phyloP scores from a whole-genome alignment of 768 basidiomycete genomes.

The Sarcomyxa edulis region DNA sequence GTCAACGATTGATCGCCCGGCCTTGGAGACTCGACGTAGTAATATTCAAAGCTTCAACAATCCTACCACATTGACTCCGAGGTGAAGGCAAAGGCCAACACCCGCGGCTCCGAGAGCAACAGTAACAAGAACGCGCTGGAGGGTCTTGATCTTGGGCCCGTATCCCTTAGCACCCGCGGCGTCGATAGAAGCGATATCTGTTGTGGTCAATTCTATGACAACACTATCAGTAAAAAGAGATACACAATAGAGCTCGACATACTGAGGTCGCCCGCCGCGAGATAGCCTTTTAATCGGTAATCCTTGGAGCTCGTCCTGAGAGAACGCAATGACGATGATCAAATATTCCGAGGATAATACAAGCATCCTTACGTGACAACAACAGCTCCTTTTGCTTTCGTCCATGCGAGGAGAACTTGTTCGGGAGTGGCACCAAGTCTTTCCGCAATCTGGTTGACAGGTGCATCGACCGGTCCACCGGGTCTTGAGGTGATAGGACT shows the following conservation, averaged over 20 bases:
- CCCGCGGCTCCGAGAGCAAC: no score
- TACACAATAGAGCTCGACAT: constrained; percentile 8
- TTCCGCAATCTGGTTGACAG: constrained; percentile 47
- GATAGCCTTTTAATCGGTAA: constrained; percentile 59
- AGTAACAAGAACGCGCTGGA: no score
- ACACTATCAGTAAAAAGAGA: neutral
- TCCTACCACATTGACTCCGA: no score
- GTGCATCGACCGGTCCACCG: constrained; percentile 61
- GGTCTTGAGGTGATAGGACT: constrained; percentile 57
- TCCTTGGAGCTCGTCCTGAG: constrained; percentile 62
- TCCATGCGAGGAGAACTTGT: constrained; percentile 71
- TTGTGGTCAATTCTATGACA: constrained; percentile 37
- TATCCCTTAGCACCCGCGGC: constrained; percentile 47
- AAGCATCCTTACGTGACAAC: constrained; percentile 58
- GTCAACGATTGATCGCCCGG: no score
- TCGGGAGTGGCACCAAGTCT: constrained; percentile 49
- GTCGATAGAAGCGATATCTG: constrained; percentile 54
- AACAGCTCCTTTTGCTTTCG: constrained; percentile 61
- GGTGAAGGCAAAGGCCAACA: no score
- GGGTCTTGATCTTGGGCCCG: no score
- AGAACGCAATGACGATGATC: no score
- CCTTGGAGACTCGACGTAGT: no score
- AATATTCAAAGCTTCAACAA: no score
- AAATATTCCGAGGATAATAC: no score
- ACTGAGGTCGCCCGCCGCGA: constrained; percentile 64